These are phyloP conservation scores for Ganoderma boninense DNA, from an alignment of 1,284 basidiomycete genomes.

Conservation along the genomic window DNA sequence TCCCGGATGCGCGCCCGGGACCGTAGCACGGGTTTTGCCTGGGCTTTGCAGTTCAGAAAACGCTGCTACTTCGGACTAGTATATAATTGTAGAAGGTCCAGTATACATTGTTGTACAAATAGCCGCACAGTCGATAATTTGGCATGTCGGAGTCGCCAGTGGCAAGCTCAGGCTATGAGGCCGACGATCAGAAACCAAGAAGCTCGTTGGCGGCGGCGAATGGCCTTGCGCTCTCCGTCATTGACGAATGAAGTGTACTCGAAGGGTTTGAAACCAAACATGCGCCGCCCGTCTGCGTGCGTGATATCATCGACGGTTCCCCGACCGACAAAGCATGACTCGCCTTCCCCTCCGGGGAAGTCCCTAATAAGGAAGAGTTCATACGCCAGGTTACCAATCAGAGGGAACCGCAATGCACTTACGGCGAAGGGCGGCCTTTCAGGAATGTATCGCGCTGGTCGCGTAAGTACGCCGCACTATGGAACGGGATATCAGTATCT, in stretches of 20 bases:
- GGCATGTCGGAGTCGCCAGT: not conserved
- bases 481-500: not conserved
- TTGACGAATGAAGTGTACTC: slow-evolving; percentile 27
- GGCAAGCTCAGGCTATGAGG: not conserved
- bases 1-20: slow-evolving; percentile 37
- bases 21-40: not conserved
- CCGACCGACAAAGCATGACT: slow-evolving; percentile 63
- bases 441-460: slow-evolving; percentile 66
- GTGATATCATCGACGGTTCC: slow-evolving; percentile 53
- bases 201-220: slow-evolving; percentile 39
- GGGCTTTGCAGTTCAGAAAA: not conserved
- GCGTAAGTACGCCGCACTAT: slow-evolving; percentile 66
- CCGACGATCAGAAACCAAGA: slow-evolving; percentile 26
- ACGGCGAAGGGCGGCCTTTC: slow-evolving; percentile 66
- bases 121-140: not conserved
- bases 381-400: not conserved
- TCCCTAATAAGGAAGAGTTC: slow-evolving; percentile 51
- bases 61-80: not conserved
- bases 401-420: slow-evolving; percentile 37
- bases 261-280: slow-evolving; percentile 48
- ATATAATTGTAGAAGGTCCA: slow-evolving; percentile 9
- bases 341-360: slow-evolving; percentile 80
- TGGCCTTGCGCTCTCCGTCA: slow-evolving; percentile 32
- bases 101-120: slow-evolving; percentile 21
- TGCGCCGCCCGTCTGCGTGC: slow-evolving; percentile 43